Base-by-base conservation (phyloP, 495 filamentous ascomycete genomes). In the Neurospora sp. region DNA sequence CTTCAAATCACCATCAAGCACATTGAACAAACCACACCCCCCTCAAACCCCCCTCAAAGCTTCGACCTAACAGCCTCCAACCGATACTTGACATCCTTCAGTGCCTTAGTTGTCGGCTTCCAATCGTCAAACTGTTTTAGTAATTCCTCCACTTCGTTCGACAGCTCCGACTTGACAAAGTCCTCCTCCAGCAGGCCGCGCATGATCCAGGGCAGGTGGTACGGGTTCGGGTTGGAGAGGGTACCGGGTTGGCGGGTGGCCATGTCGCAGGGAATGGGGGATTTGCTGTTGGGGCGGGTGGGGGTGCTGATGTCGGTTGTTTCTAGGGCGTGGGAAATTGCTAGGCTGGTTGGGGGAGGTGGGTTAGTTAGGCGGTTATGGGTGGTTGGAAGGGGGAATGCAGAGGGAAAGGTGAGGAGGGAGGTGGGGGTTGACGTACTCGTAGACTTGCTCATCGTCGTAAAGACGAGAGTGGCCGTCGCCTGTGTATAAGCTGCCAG, bases 61-160 rank as follows among this genome's bases (percentile, higher is more conserved):
- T 93, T 96, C 7, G 91, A 94, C 75, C 93, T 85, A 65, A 99
- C 94, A 8, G 92, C 94, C 85, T 99, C 96, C 48, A 99, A 83
- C 75, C 96, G 87, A 79, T 96, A 99, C 79, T 96, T 97, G 41
- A 99, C 96, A 84, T 99, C 96, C 81, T 93, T 97, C 71, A 99
- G 82, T 40, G 90, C 91, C 83, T 98, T 99, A 10, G 87, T 96
- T 0, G 85, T 85, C 8, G 96, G 96, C 78, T 91, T 93, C 96
- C 96, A 99, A 61, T 93, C 89, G 79, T 99, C 94, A 81, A 98
- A 99, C 77, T 97, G 91, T 75, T 85, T 85, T 14, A 99, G 83
- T 53, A 99, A 82, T 76, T 94, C 90, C 70, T 87, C 88, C 37
- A 90, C 93, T 82, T 99, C 96, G 3, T 85, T 82, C 68, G 87